A percentile compares a stretch with the other conserved stretches of the same genome.
These are phyloP conservation scores for Helianthus tuberosus DNA, from an alignment of 129 eudicot genomes.

Conservation along the genomic window DNA sequence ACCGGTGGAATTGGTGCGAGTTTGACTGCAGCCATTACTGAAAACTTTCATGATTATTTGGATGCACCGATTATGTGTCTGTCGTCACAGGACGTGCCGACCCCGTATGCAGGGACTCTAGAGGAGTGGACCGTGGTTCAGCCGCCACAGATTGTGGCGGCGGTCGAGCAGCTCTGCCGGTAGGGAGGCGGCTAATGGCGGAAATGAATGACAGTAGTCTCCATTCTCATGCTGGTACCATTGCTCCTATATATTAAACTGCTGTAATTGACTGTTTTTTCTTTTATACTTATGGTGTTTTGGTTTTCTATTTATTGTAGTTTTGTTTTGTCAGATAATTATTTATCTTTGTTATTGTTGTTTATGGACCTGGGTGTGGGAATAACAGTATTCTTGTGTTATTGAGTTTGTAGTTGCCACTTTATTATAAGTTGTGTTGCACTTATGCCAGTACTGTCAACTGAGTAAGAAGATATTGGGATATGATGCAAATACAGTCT, in stretches of 20 bases:
- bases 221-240: slow-evolving; percentile 10
- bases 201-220: not conserved
- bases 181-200: slow-evolving; percentile 18
- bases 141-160: slow-evolving; percentile 92
- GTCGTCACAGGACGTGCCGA: slow-evolving; percentile 97
- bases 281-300: not conserved
- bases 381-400: slow-evolving; percentile 1
- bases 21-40: slow-evolving; percentile 87
- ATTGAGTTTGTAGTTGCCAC: not conserved
- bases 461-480: not conserved
- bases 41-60: slow-evolving; percentile 84
- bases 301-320: slow-evolving; percentile 4
- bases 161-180: slow-evolving; percentile 91
- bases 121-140: slow-evolving; percentile 93
- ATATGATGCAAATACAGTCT: not conserved
- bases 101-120: slow-evolving; percentile 86
- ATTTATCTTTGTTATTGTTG: slow-evolving; percentile 6
- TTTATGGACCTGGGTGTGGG: slow-evolving; percentile 11
- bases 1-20: slow-evolving; percentile 99
- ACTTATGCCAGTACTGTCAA: not conserved
- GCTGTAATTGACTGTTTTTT: not conserved
- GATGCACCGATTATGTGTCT: slow-evolving; percentile 91
- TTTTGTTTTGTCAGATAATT: slow-evolving; percentile 7
- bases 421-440: not conserved
- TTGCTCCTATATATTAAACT: slow-evolving; percentile 19